Conservation (phyloP, 495 filamentous ascomycete species). For the Penicillium macrosclerotiorum region DNA sequence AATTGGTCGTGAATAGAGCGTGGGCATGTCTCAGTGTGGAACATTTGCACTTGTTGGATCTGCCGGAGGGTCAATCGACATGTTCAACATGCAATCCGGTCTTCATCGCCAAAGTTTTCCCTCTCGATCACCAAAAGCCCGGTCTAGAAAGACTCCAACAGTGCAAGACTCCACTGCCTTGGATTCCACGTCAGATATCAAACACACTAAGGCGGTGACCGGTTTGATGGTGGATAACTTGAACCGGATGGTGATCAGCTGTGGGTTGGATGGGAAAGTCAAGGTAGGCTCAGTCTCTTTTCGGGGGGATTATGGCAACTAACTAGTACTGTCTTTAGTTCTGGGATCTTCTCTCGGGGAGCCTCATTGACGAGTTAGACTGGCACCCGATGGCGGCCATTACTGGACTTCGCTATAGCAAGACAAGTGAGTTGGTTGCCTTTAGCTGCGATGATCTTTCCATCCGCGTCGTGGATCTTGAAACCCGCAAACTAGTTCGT, state of each 20-base stretch:
- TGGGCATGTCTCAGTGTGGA: slow-evolving; percentile 85
- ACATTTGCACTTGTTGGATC: slow-evolving; percentile 94
- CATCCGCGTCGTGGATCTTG: slow-evolving; percentile 85
- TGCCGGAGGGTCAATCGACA: slow-evolving; percentile 73
- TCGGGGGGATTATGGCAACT: too few relatives aligned
- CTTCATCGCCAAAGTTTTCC: slow-evolving; percentile 83
- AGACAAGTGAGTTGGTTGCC: slow-evolving; percentile 81
- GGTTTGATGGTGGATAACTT: slow-evolving; percentile 81
- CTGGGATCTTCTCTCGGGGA: slow-evolving; percentile 86
- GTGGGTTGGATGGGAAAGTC: slow-evolving; percentile 86
- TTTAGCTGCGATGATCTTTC: slow-evolving; percentile 86
- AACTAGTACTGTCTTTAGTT: too few relatives aligned
- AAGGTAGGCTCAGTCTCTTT: too few relatives aligned
- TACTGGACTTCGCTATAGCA: slow-evolving; percentile 74
- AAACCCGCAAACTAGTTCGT: slow-evolving; percentile 83
- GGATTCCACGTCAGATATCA: slow-evolving; percentile 38
- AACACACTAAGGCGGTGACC: slow-evolving; percentile 79
- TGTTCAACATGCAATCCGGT: slow-evolving; percentile 97
- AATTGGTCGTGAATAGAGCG: slow-evolving; percentile 55
- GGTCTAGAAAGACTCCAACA: slow-evolving; percentile 15
- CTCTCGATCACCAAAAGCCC: slow-evolving; percentile 55
- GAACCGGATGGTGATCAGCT: slow-evolving; percentile 79
- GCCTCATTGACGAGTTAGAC: slow-evolving; percentile 75
- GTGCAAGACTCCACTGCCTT: neutral
- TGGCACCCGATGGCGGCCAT: slow-evolving; percentile 78